phyloP scores from a whole-genome alignment of 768 basidiomycete genomes.

The Russula earlei region DNA sequence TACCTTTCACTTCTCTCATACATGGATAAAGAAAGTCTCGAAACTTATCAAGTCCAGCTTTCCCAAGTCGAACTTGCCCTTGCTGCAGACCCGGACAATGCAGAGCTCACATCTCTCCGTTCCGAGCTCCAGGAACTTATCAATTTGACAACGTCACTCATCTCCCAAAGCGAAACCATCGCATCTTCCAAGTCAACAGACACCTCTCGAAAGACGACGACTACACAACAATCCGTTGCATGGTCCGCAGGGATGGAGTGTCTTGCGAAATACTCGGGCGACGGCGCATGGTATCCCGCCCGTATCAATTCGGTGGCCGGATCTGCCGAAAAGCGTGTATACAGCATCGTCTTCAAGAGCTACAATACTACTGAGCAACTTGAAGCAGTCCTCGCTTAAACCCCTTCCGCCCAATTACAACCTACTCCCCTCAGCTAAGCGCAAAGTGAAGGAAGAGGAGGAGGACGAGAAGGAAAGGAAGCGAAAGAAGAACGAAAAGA shows the following conservation, averaged over 20 bases:
- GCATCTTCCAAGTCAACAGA: constrained; percentile 42
- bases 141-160: constrained; percentile 61
- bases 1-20: not conserved
- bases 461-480: constrained; percentile 83
- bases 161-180: constrained; percentile 56
- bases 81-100: constrained; percentile 61
- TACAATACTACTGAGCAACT: constrained; percentile 88
- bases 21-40: constrained; percentile 66
- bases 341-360: constrained; percentile 84
- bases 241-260: constrained; percentile 82
- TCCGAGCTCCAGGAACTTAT: constrained; percentile 80
- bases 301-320: constrained; percentile 81
- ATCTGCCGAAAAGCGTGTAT: constrained; percentile 70
- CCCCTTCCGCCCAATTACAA: constrained; percentile 48
- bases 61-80: constrained; percentile 82
- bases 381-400: constrained; percentile 61
- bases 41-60: constrained; percentile 84
- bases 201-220: constrained; percentile 43
- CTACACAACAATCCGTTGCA: constrained; percentile 39
- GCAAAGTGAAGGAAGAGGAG: constrained; percentile 69
- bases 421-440: constrained; percentile 45
- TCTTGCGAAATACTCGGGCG: constrained; percentile 76
- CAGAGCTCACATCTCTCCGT: constrained; percentile 62
- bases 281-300: constrained; percentile 82
- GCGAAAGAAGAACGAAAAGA: constrained; percentile 96